phyloP scores from a whole-genome alignment of 768 basidiomycete genomes.

The Gymnopilus junonius region DNA sequence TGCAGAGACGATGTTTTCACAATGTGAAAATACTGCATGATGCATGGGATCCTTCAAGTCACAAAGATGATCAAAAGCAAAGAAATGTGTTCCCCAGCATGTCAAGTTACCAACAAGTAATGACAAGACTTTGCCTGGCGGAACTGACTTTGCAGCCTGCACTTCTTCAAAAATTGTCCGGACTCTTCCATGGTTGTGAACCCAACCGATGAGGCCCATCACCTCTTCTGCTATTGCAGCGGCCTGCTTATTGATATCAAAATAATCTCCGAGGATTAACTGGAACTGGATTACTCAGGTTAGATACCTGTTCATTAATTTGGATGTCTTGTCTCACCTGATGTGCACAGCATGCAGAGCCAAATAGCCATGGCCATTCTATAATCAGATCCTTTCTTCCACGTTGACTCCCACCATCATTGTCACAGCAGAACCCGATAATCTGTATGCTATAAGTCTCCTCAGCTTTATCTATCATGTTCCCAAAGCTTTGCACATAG shows the following conservation, averaged over 20 bases:
- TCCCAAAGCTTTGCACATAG: conserved; percentile 28
- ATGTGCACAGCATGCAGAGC: conserved; percentile 24
- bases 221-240: conserved; percentile 26
- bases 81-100: conserved; percentile 31
- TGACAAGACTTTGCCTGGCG: conserved; percentile 22
- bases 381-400: conserved; percentile 26
- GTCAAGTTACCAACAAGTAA: conserved; percentile 34
- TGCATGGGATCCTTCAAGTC: conserved; percentile 28
- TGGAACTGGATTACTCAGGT: too few species aligned
- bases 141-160: conserved; percentile 17
- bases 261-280: conserved; percentile 28
- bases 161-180: conserved; percentile 24
- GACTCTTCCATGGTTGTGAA: conserved; percentile 29
- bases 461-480: conserved; percentile 29
- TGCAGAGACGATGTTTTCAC: conserved; percentile 27
- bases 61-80: conserved; percentile 25
- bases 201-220: conserved; percentile 30
- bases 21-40: too few species aligned
- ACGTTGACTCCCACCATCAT: conserved; percentile 29
- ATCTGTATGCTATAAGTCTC: conserved; percentile 10
- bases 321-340: too few species aligned
- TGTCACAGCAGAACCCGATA: conserved; percentile 24
- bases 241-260: conserved; percentile 21
- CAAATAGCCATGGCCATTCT: conserved; percentile 22
- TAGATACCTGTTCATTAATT: too few species aligned